A percentile compares a stretch with the other conserved stretches of the same genome.
Conservation (phyloP, 2,329 filamentous ascomycete genomes). For the Penicillium aurantiogriseum region DNA sequence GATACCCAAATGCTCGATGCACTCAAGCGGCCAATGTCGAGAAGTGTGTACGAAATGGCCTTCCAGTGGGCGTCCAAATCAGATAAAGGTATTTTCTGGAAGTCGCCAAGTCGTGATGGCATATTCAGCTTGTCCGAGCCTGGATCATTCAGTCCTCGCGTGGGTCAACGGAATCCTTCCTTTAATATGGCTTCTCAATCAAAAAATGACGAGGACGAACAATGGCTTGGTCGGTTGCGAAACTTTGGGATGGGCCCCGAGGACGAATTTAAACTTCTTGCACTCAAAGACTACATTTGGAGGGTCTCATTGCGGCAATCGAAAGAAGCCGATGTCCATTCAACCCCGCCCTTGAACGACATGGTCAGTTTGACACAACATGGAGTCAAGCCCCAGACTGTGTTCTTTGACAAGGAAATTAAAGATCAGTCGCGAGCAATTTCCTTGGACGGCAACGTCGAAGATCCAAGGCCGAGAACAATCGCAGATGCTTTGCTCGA, state of each 20-base stretch:
- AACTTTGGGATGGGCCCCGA: constrained; percentile 79
- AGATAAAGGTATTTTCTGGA: constrained; percentile 86
- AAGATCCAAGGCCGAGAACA: constrained; percentile 61
- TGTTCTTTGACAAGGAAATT: constrained; percentile 82
- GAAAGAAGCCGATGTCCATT: constrained; percentile 45
- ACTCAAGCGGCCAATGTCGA: constrained; percentile 76
- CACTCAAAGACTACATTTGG: constrained; percentile 88
- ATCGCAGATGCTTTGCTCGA: constrained; percentile 89
- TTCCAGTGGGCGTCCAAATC: constrained; percentile 80
- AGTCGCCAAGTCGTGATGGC: constrained; percentile 66
- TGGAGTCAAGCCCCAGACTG: constrained; percentile 77
- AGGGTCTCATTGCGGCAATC: constrained; percentile 71
- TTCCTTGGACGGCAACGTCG: constrained; percentile 30
- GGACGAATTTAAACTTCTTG: constrained; percentile 86
- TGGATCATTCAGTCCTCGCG: constrained; percentile 56
- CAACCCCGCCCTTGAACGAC: constrained; percentile 57
- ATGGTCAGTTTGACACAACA: constrained; percentile 74
- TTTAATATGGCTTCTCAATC: constrained; percentile 59
- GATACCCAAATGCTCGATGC: constrained; percentile 75
- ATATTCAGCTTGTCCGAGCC: constrained; percentile 66
- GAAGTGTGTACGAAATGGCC: constrained; percentile 79
- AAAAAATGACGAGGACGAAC: constrained; percentile 89
- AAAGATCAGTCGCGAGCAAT: constrained; percentile 46
- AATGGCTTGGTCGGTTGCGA: constrained; percentile 81
- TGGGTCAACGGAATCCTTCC: constrained; percentile 46